Evolutionary conservation across 768 basidiomycete species (phyloP).

Genomic region (Hericium alpestre): DNA sequence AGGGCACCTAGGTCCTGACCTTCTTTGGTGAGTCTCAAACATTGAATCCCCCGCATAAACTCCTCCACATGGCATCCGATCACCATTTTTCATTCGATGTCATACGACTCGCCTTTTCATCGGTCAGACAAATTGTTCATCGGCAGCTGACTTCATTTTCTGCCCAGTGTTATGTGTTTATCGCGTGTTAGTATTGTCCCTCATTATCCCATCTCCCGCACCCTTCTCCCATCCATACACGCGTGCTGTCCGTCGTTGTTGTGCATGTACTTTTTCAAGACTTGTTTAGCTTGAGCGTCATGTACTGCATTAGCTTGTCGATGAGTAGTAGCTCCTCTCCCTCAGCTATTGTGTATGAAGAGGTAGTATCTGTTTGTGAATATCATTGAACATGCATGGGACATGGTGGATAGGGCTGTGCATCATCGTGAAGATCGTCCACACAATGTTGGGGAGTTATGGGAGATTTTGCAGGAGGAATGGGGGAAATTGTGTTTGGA

Average conservation of each 20-base stretch:
- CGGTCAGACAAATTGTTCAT: neutral
- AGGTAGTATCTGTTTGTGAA: neutral
- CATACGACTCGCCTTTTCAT: slow-evolving; percentile 1
- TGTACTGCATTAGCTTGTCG: slow-evolving; percentile 13
- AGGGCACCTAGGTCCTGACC: slow-evolving; percentile 27
- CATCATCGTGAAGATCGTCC: too few relatives aligned
- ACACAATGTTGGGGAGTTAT: too few relatives aligned
- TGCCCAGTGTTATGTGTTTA: neutral
- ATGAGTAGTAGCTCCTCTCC: neutral
- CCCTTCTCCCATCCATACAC: slow-evolving; percentile 13
- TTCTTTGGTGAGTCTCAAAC: neutral
- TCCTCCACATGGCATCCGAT: too few relatives aligned
- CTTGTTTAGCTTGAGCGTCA: slow-evolving; percentile 11
- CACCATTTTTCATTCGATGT: too few relatives aligned
- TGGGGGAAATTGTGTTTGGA: too few relatives aligned
- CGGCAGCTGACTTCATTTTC: neutral
- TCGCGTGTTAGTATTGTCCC: slow-evolving; percentile 3
- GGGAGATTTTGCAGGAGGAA: too few relatives aligned
- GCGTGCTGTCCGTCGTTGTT: slow-evolving; percentile 6
- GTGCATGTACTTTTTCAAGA: slow-evolving; percentile 16
- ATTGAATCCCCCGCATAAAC: neutral
- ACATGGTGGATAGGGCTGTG: too few relatives aligned
- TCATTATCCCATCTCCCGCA: slow-evolving; percentile 10
- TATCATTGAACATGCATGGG: too few relatives aligned
- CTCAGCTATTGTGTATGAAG: neutral